phyloP scores from a whole-genome alignment of 179 eudicot species.

The Beta corolliflora region DNA sequence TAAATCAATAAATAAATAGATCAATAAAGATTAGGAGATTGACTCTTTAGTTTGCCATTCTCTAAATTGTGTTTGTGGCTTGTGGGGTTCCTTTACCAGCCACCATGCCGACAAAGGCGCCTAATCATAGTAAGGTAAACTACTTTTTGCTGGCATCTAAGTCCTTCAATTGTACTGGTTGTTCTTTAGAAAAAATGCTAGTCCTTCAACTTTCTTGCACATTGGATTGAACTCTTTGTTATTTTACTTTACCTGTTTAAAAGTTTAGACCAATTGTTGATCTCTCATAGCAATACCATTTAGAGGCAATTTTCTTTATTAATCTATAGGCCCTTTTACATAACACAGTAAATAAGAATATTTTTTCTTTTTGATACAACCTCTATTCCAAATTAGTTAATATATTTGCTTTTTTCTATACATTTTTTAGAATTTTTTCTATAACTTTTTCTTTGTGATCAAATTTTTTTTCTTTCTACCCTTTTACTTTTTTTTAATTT shows the following conservation, averaged over 20 bases:
- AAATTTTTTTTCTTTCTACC: no score
- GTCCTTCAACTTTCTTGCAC: neutral
- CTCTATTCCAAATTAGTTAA: no score
- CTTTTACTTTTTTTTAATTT: no score
- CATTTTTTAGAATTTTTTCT: no score
- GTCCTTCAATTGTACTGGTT: neutral
- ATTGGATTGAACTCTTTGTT: neutral
- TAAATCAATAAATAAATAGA: no score
- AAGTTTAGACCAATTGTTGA: neutral
- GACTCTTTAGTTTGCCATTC: neutral
- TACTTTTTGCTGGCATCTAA: conserved; percentile 1
- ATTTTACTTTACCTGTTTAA: neutral
- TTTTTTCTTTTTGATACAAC: no score
- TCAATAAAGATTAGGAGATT: neutral
- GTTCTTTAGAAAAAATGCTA: neutral
- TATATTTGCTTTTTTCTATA: no score
- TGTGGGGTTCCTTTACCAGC: neutral
- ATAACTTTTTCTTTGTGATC: no score
- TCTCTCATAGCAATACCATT: neutral
- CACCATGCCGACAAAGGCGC: conserved; percentile 11
- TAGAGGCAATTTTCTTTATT: neutral
- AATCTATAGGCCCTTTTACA: no score
- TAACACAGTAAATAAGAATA: no score
- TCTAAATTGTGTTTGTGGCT: neutral
- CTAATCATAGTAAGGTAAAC: neutral